These are phyloP conservation scores for Penicillium sp. DNA, from an alignment of 2,329 filamentous ascomycete genomes.

Conservation along the genomic window DNA sequence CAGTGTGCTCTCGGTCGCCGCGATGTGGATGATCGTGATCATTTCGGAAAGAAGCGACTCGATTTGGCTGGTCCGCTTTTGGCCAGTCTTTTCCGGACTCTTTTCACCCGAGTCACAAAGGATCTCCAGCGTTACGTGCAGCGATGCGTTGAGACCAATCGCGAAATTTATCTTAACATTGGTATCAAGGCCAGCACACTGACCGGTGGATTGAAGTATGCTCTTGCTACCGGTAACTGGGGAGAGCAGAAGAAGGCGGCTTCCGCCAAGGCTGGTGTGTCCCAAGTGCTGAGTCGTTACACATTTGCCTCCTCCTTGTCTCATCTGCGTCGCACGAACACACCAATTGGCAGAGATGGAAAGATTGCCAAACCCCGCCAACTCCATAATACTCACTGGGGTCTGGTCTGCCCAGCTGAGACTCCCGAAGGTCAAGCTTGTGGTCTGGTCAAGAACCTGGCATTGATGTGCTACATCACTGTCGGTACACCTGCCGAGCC, in stretches of 20 bases:
- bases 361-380: conserved; percentile 98
- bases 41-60: conserved; percentile 97
- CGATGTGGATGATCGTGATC: conserved; percentile 95
- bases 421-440: conserved; percentile 98
- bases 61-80: conserved; percentile 92
- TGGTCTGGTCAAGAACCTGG: conserved; percentile 95
- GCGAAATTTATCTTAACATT: conserved; percentile 85
- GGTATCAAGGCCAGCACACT: conserved; percentile 89
- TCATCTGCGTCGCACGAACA: conserved; percentile 95
- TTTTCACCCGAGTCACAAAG: conserved; percentile 86
- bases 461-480: conserved; percentile 97
- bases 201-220: conserved; percentile 94
- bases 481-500: conserved; percentile 89
- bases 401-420: conserved; percentile 92
- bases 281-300: conserved; percentile 95
- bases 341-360: conserved; percentile 93
- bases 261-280: conserved; percentile 92
- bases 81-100: conserved; percentile 90
- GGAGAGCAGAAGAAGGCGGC: conserved; percentile 98
- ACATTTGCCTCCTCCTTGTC: conserved; percentile 96
- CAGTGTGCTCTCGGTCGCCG: conserved; percentile 90
- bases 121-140: conserved; percentile 90
- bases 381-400: conserved; percentile 98
- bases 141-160: conserved; percentile 82
- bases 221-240: conserved; percentile 96